Percentiles rank a stretch among this genome's conserved stretches.
Evolutionary conservation across 345 rosid species (phyloP).

Genomic region (Citrus maxima): DNA sequence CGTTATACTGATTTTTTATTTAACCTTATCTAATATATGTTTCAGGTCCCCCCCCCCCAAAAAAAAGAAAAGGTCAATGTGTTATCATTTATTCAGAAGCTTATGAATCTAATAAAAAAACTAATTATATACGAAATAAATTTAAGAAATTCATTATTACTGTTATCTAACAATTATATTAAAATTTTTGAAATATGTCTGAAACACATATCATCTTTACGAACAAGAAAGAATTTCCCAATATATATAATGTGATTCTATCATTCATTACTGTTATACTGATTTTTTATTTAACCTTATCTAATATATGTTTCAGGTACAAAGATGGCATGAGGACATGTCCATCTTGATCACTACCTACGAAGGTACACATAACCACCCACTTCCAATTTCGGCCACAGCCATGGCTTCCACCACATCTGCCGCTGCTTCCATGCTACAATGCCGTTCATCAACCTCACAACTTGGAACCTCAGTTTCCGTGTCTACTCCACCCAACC

Average conservation of each 20-base stretch:
- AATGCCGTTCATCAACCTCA: conserved; percentile 7
- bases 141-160: too few relatives aligned
- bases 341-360: conserved; percentile 18
- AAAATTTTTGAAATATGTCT: neutral
- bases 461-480: conserved; percentile 12
- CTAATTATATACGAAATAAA: too few relatives aligned
- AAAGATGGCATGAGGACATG: conserved; percentile 20
- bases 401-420: conserved; percentile 32
- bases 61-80: neutral
- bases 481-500: conserved; percentile 11
- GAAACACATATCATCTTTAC: neutral
- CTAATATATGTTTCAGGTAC: conserved; percentile 1
- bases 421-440: conserved; percentile 27
- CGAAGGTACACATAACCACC: conserved; percentile 26
- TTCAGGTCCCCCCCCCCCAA: too few relatives aligned
- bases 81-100: neutral
- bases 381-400: conserved; percentile 21
- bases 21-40: too few relatives aligned
- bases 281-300: too few relatives aligned
- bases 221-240: neutral
- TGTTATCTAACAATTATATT: too few relatives aligned
- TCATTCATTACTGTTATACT: neutral
- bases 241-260: neutral
- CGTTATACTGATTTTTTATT: too few relatives aligned
- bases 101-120: too few relatives aligned